Base-by-base conservation (phyloP, 2,329 filamentous ascomycete species). In the Metarhizium sp. region DNA sequence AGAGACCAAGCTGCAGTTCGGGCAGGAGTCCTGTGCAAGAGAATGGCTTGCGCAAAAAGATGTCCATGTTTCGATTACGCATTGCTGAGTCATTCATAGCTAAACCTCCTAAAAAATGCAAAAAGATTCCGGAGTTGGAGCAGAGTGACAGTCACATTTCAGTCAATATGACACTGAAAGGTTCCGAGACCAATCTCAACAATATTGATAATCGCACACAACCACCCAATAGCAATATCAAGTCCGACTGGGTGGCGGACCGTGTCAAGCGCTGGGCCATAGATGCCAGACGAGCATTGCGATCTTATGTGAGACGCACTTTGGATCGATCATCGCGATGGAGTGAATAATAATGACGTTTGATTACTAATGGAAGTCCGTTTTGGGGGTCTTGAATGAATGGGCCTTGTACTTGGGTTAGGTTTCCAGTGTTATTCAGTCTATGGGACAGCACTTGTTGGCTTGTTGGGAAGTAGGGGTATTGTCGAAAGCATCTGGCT, bases 261-360 rank as follows among this genome's bases (percentile, higher is more conserved):
- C 63, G 66, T 34, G 61, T 73, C 36, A 67, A 62, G 55, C 63
- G 62, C 42, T 73, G 71, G 71, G 68, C 68, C 25, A 62, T 58
- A 51, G 64, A 66, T 49, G 69, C 67, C 29, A 71, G 63, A 50
- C 62, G 62, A 43, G 65, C 63, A 36, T 63, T 73, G 36, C 67
- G 65, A 18, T 64, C 61, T 29, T 71, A 66, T 52, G 59, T 73
- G 51, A 67, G 61, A 54, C 66, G 61, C 45, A 68, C 64, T 34
- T 61, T 69, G 53, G 64, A 67, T 58, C 64, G 71, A 56, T 60
- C 64, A n/a, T 60, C 62, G 29, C 60, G 61, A 50, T 59, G 58
- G 29, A 58, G 46, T 20, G 42, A 54, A 47, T 59, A 58, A 53
- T 38, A 6, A 4, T 16, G 25, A 29, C 18, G 45, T 48, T 57